A percentile compares a stretch with the other conserved stretches of the same genome.
Conservation (phyloP, 257 asterid species). For the Przewalskia tangutica region DNA sequence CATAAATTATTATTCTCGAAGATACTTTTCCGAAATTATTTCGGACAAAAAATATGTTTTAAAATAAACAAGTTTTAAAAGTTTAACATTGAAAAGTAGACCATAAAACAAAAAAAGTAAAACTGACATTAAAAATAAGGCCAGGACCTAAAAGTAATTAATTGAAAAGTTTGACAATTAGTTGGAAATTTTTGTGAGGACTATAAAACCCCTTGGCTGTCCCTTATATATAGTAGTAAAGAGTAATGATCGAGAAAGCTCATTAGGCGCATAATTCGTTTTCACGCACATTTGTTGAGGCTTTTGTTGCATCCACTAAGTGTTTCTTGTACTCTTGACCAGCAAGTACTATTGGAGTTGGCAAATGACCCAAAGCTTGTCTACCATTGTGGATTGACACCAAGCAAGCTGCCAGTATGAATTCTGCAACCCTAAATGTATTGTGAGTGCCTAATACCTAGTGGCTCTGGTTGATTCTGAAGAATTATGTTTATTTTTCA, state of each 20-base stretch:
- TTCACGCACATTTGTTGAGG: not conserved
- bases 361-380: conserved; percentile 85
- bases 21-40: too few species aligned
- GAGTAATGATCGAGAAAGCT: not conserved
- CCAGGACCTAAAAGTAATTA: too few species aligned
- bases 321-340: conserved; percentile 5
- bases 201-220: too few species aligned
- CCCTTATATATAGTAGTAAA: too few species aligned
- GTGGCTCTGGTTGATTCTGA: not conserved
- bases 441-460: conserved; percentile 7
- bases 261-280: not conserved
- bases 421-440: conserved; percentile 3
- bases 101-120: too few species aligned
- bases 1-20: too few species aligned
- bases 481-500: conserved; percentile 16
- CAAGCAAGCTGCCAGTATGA: conserved; percentile 90
- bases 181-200: too few species aligned
- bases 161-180: too few species aligned
- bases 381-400: conserved; percentile 95
- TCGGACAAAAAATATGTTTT: too few species aligned
- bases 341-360: conserved; percentile 83
- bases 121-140: too few species aligned
- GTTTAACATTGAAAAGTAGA: too few species aligned
- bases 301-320: not conserved
- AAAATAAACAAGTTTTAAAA: too few species aligned